Conservation (phyloP, 2,329 filamentous ascomycete genomes). For the Onygenales sp. region DNA sequence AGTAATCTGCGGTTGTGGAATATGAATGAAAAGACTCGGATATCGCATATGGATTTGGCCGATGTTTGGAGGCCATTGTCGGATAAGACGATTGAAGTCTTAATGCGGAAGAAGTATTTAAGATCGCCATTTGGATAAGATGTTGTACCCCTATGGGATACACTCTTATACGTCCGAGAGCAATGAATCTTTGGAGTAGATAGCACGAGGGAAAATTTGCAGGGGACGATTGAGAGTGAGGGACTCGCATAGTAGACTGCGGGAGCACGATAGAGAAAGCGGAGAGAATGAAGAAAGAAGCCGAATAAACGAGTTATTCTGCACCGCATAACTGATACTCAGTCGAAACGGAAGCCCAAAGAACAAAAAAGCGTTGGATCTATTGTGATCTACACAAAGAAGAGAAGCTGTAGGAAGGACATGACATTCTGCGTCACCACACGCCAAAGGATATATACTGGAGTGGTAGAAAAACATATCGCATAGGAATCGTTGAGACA, state of each 20-base stretch:
- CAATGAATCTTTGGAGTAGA: too few species aligned
- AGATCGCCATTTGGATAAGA: too few species aligned
- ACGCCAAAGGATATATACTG: conserved; percentile 1
- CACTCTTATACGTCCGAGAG: too few species aligned
- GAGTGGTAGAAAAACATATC: background rate
- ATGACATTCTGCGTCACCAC: background rate
- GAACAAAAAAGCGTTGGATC: background rate
- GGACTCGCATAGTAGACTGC: background rate
- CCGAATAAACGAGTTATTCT: background rate
- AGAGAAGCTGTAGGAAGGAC: background rate
- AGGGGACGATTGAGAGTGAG: background rate
- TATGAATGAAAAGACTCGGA: too few species aligned
- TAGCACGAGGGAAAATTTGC: too few species aligned
- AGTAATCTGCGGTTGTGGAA: too few species aligned
- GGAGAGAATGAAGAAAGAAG: background rate
- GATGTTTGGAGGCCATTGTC: too few species aligned
- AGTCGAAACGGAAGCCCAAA: background rate
- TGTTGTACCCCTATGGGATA: too few species aligned
- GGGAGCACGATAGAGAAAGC: background rate
- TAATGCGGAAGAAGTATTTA: too few species aligned
- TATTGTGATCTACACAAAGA: background rate
- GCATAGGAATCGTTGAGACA: background rate
- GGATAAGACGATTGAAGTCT: too few species aligned
- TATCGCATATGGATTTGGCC: too few species aligned
- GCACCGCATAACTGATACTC: background rate